These are phyloP conservation scores for Wickerhamiella occidentalis DNA, from an alignment of 805 yeast genomes.

Conservation along the genomic window DNA sequence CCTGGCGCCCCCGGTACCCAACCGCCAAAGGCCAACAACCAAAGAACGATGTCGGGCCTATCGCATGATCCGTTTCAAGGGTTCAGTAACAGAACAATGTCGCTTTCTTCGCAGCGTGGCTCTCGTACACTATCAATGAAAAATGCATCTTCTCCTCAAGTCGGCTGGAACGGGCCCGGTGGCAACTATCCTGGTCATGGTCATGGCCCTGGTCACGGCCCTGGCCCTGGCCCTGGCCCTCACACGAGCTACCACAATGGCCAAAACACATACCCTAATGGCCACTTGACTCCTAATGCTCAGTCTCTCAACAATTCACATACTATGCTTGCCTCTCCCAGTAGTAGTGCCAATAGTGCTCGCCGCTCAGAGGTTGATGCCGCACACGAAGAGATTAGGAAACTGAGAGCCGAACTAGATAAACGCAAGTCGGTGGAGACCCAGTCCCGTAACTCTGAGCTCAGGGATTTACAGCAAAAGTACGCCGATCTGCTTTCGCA, in stretches of 20 bases:
- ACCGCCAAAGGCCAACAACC: not conserved
- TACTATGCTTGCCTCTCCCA: not conserved
- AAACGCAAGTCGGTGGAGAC: not conserved
- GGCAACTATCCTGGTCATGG: not conserved
- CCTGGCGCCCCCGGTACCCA: conserved; percentile 15
- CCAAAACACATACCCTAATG: not conserved
- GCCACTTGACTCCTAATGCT: not conserved
- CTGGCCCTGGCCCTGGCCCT: not conserved
- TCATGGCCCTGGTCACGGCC: not conserved
- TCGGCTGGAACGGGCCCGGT: not conserved
- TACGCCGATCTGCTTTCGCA: conserved; percentile 1
- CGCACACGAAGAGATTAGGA: not conserved
- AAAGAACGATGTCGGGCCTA: conserved; percentile 8
- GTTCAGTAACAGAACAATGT: conserved; percentile 3
- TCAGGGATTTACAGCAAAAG: not conserved
- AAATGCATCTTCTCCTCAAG: not conserved
- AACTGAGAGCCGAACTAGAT: conserved; percentile 2
- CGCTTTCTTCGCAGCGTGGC: conserved; percentile 8
- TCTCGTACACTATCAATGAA: not conserved
- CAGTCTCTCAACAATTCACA: not conserved
- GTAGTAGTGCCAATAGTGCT: not conserved
- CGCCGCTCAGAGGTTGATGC: not conserved
- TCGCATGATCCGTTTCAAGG: conserved; percentile 10
- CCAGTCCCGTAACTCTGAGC: not conserved
- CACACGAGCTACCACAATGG: not conserved